A percentile compares a stretch with the other conserved stretches of the same genome.
Evolutionary conservation across 2,329 filamentous ascomycete genomes (phyloP).

Genomic region (Trichoderma oligosporum): DNA sequence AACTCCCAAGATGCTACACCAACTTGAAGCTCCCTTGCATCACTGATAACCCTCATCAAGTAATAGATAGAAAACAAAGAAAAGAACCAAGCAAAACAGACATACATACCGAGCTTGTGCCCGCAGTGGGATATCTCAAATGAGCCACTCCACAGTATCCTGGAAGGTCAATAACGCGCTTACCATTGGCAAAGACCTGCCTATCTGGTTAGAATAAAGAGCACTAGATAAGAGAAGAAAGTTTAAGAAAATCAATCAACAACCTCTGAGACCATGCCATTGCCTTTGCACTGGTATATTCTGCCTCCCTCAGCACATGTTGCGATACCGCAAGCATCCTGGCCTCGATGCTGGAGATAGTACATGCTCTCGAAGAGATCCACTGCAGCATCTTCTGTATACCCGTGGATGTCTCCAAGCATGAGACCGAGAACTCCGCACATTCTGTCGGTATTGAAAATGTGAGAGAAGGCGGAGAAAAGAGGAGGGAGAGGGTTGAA

Average conservation of each 20-base stretch:
- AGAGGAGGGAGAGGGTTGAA: too few relatives aligned
- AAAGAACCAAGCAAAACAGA: too few relatives aligned
- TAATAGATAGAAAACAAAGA: too few relatives aligned
- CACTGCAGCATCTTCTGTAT: too few relatives aligned
- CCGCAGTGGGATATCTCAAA: slow-evolving; percentile 84
- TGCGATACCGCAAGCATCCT: slow-evolving; percentile 73
- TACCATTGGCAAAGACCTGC: slow-evolving; percentile 73
- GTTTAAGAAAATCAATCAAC: slow-evolving; percentile 27
- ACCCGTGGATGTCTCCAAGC: too few relatives aligned
- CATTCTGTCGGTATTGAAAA: too few relatives aligned
- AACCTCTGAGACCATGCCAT: slow-evolving; percentile 60
- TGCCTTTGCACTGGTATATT: slow-evolving; percentile 86
- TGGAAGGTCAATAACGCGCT: slow-evolving; percentile 48
- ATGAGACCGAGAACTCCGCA: too few relatives aligned
- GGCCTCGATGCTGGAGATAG: slow-evolving; percentile 14
- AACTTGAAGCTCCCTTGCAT: too few relatives aligned
- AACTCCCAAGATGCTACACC: too few relatives aligned
- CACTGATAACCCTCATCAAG: too few relatives aligned
- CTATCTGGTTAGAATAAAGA: too few relatives aligned
- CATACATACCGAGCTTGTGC: slow-evolving; percentile 45
- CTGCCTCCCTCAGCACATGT: slow-evolving; percentile 72
- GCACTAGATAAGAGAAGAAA: background rate
- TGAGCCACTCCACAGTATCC: slow-evolving; percentile 73
- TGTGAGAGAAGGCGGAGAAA: too few relatives aligned
- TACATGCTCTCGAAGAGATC: slow-evolving; percentile 4